phyloP scores from a whole-genome alignment of 202 grass and related monocot genomes.

The Panicum hallii region DNA sequence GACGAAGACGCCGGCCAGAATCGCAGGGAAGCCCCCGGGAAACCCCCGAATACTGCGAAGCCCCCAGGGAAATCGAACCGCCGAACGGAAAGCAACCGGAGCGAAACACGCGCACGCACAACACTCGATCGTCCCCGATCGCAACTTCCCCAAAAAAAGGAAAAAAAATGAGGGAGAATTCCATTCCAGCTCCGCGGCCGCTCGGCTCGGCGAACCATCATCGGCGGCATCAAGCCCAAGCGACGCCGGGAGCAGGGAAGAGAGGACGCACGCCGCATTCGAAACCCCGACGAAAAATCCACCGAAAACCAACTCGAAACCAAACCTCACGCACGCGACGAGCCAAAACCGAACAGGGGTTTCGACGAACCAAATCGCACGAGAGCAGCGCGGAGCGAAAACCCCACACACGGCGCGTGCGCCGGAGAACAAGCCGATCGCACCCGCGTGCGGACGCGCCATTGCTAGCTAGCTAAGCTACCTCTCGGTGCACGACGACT shows the following conservation, averaged over 20 bases:
- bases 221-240: not conserved
- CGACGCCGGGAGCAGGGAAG: not conserved
- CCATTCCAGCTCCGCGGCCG: not conserved
- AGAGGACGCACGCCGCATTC: not conserved
- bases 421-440: not conserved
- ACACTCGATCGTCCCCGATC: not conserved
- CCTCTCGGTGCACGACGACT: not conserved
- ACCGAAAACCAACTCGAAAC: not conserved
- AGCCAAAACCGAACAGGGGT: not conserved
- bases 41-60: not conserved
- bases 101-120: not conserved
- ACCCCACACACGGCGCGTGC: not conserved
- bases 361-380: not conserved
- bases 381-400: not conserved
- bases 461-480: not conserved
- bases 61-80: not conserved
- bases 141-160: not conserved
- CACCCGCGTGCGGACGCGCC: not conserved
- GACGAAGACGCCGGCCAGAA: not conserved
- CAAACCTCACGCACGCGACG: not conserved
- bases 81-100: not conserved
- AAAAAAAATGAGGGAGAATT: not conserved
- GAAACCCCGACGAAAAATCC: not conserved
- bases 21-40: not conserved
- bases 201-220: constrained; percentile 6